Evolutionary conservation across 2,329 filamentous ascomycete species (phyloP), one percentile per base, ranked within the genome.

Genomic region (Capronia americana): DNA sequence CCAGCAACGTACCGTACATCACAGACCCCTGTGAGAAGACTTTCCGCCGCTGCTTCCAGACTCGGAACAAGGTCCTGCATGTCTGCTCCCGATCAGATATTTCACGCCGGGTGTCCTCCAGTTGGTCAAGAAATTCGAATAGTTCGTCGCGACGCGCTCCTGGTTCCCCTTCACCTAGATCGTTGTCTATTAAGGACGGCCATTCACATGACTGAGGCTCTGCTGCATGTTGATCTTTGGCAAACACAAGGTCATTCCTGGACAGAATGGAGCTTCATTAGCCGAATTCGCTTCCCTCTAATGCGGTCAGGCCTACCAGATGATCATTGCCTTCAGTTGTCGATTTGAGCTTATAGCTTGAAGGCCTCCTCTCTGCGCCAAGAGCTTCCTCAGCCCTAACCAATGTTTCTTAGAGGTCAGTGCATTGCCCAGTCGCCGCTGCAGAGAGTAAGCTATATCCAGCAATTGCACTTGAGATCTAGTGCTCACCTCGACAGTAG

Each of bases 241-340:
- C 28, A 17, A 55, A 57, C n/a, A 57, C 55, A n/a, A 57, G 55
- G 24, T 57, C 55, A n/a, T 38, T 57, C 55, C 55, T 57, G 34
- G 10, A 20, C 20, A 23, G 8, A n/a, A 24, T 26, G n/a, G 28
- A 24, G 14, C n/a, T 41, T 24, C 8, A 14, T 24, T 14, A 41
- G 20, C 11, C 20, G 30, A 17, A 4, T 26, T 44, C 17, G 32
- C 12, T 4, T 14, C 8, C 11, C 28, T 26, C 20, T 38, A 1
- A 30, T 4, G 24, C 20, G 8, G 32, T 57, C n/a, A 44, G 2
- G 3, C 55, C 28, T 44, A 41, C 55, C 55, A 57, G n/a, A 44
- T 34, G 12, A 57, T 17, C 32, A 41, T 57, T 23, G 55, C 55
- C 23, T 41, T 30, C 20, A 57, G 32, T 8, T 20, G 30, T 30